These are phyloP conservation scores for Raffaelea ambrosiae DNA, from an alignment of 2,329 filamentous ascomycete genomes.

Conservation along the genomic window DNA sequence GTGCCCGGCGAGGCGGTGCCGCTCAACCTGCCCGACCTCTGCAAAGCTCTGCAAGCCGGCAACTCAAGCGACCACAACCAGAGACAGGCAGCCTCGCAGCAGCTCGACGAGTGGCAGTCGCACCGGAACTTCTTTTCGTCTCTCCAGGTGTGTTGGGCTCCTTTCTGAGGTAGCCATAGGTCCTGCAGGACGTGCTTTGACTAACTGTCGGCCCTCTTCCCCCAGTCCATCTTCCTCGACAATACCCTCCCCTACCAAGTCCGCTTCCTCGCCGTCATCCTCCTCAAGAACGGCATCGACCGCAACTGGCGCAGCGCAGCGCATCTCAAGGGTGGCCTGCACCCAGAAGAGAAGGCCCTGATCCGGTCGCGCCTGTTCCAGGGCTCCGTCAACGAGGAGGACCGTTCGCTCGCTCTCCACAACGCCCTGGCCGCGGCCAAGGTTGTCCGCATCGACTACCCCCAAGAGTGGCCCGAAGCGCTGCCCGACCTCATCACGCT, in stretches of 20 bases:
- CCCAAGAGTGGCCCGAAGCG: conserved; percentile 68
- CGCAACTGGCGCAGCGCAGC: conserved; percentile 75
- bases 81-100: conserved; percentile 59
- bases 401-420: conserved; percentile 69
- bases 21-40: conserved; percentile 54
- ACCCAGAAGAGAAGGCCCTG: conserved; percentile 63
- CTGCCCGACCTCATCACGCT: conserved; percentile 53
- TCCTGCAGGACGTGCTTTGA: too few relatives aligned
- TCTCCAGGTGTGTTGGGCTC: conserved; percentile 53
- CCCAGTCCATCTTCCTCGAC: conserved; percentile 72
- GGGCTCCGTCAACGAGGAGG: conserved; percentile 68
- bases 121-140: conserved; percentile 57
- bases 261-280: conserved; percentile 83
- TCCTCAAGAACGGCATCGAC: conserved; percentile 94
- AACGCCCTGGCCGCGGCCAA: conserved; percentile 85
- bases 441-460: conserved; percentile 82
- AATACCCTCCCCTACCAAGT: conserved; percentile 66
- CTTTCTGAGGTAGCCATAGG: too few relatives aligned
- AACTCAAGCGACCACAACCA: conserved; percentile 53
- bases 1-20: conserved; percentile 74
- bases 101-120: conserved; percentile 64
- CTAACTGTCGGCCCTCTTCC: not conserved
- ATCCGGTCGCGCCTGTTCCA: conserved; percentile 71
- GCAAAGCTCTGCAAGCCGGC: conserved; percentile 54
- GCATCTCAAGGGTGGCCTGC: conserved; percentile 52